phyloP scores from a whole-genome alignment of 257 asterid species.

The Salvia hispanica region DNA sequence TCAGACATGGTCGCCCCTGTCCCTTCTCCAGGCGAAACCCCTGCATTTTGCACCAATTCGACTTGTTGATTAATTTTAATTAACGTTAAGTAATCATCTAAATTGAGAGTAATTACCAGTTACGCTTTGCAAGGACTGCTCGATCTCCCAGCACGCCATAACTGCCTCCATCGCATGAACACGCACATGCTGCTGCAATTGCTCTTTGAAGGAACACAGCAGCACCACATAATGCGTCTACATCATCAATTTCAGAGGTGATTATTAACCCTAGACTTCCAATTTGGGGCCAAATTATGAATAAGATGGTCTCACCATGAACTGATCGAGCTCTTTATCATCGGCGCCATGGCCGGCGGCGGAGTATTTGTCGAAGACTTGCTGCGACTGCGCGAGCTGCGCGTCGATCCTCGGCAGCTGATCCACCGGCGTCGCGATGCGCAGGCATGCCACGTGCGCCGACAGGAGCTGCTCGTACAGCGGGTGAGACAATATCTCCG shows the following conservation, averaged over 20 bases:
- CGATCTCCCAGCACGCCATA: slow-evolving; percentile 79
- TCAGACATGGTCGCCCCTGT: slow-evolving; percentile 66
- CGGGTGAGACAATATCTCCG: slow-evolving; percentile 65
- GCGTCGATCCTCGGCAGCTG: slow-evolving; percentile 83
- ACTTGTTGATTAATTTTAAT: too few species aligned
- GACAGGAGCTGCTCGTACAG: slow-evolving; percentile 69
- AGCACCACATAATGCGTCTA: slow-evolving; percentile 65
- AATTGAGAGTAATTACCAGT: slow-evolving; percentile 44
- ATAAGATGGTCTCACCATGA: slow-evolving; percentile 45
- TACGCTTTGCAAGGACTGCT: slow-evolving; percentile 67
- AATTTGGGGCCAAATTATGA: too few species aligned
- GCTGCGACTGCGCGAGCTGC: slow-evolving; percentile 68
- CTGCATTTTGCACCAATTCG: slow-evolving; percentile 24
- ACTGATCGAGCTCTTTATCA: slow-evolving; percentile 68
- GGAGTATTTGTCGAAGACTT: slow-evolving; percentile 59
- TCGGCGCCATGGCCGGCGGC: slow-evolving; percentile 52
- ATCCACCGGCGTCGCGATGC: slow-evolving; percentile 80
- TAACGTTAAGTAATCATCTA: too few species aligned
- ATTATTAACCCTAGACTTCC: too few species aligned
- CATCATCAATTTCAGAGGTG: not conserved
- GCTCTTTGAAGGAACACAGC: slow-evolving; percentile 74
- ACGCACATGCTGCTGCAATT: slow-evolving; percentile 71
- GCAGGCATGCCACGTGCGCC: slow-evolving; percentile 71
- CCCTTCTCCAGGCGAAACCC: slow-evolving; percentile 66
- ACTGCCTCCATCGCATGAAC: slow-evolving; percentile 83